Evolutionary conservation across 805 yeast species (phyloP).

Genomic region (Suhomyces emberorum): DNA sequence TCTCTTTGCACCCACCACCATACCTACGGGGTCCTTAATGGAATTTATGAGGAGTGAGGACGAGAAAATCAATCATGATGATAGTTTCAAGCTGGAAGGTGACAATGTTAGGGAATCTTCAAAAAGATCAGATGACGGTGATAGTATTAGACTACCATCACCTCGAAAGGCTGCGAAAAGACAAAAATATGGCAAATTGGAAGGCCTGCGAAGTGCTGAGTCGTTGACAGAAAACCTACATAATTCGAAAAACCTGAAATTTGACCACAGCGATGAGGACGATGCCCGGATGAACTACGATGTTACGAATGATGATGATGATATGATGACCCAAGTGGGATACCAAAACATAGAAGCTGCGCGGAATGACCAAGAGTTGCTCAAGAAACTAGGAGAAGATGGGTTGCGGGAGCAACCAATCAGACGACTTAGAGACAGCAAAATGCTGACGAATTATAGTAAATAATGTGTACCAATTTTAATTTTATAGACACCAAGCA

Average conservation of each 20-base stretch:
- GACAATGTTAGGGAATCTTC: not conserved
- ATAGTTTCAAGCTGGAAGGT: no score
- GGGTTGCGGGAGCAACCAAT: constrained; percentile 6
- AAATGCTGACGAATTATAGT: constrained; percentile 5
- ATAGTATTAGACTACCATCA: constrained; percentile 42
- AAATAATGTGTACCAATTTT: no score
- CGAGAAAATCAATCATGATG: no score
- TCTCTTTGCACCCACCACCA: constrained; percentile 44
- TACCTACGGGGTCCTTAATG: constrained; percentile 22
- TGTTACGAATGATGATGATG: constrained; percentile 18
- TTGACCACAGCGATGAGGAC: constrained; percentile 2
- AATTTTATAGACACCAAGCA: not conserved
- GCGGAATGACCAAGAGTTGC: constrained; percentile 16
- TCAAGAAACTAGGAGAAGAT: constrained; percentile 15
- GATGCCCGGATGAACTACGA: constrained; percentile 10
- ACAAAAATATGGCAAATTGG: constrained; percentile 45
- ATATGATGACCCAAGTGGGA: constrained; percentile 19
- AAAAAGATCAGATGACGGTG: constrained; percentile 12
- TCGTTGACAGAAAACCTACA: constrained; percentile 1
- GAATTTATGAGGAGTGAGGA: constrained; percentile 14
- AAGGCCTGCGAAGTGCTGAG: constrained; percentile 25
- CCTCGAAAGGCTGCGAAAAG: constrained; percentile 46
- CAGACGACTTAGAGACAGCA: constrained; percentile 6
- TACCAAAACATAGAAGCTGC: constrained; percentile 22
- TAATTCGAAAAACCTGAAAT: not conserved